Evolutionary conservation across 2,329 filamentous ascomycete genomes (phyloP), one percentile per base, ranked within the genome.

Genomic region (Tolypocladium endophyticum): DNA sequence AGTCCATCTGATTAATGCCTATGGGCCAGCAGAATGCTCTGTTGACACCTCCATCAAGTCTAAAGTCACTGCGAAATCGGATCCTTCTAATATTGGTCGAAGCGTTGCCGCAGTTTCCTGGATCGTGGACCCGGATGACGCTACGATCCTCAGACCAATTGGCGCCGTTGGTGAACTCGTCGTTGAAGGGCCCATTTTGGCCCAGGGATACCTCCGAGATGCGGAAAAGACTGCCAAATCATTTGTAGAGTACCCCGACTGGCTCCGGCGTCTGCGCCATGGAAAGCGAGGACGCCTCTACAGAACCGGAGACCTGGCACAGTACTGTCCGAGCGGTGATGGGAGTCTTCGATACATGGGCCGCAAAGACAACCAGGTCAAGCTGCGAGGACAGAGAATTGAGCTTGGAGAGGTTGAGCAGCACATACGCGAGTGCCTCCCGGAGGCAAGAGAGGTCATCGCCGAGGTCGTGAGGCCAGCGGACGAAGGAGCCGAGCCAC

Each of bases 131-230:
- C 55, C 64, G 1, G 59, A 64, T 12, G 62, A 70, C 43, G 56
- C 59, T 57, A 38, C 61, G 16, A 38, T 30, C 61, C 50, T 62
- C 36, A 8, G 58, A 62, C 41, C 65, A 2, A 33, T 63, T n/a
- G 71, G 71, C 1, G 59, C 52, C 8, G 56, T 68, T 1, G 72
- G 72, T 2, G 74, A 76, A 58, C 64, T 76, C 18, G 62, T 73
- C 3, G 60, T 79, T 25, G 74, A 74, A 60, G 76, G 77, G 0
- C 80, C 79, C 0, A 72, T 76, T 2, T 73, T 84, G 12, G 79
- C 76, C 18, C 70, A 74, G 52, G 79, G 80, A 36, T 84, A 84
- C 61, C 67, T 81, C 18, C 76, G 79, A 57, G 66, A 72, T 30
- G 30, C 67, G 0, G 58, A 55, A 5, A 64, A 63, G 55, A 74